phyloP scores from a whole-genome alignment of 73 alveolate species.

The Halteria grandinella region DNA sequence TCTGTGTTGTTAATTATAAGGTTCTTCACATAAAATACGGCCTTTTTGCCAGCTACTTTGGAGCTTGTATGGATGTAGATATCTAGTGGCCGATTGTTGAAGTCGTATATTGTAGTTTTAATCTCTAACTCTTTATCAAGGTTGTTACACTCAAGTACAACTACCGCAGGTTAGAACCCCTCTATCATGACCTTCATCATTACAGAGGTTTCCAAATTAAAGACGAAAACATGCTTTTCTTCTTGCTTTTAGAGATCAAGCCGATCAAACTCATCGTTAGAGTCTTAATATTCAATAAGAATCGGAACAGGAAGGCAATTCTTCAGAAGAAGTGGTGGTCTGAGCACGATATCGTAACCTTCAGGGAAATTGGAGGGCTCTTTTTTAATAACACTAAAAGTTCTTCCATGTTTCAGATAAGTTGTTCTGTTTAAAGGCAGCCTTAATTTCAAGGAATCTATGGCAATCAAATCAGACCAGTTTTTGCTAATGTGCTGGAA shows the following conservation, averaged over 20 bases:
- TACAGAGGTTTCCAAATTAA: too few relatives aligned
- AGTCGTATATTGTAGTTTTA: conserved; percentile 7
- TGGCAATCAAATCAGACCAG: conserved; percentile 39
- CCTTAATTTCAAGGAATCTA: conserved; percentile 14
- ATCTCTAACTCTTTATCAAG: conserved; percentile 16
- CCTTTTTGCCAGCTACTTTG: conserved; percentile 41
- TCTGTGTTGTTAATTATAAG: conserved; percentile 32
- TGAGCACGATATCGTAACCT: conserved; percentile 43
- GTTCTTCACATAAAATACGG: conserved; percentile 36
- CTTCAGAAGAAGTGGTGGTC: conserved; percentile 59
- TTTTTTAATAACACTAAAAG: conserved; percentile 52
- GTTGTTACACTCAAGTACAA: conserved; percentile 4
- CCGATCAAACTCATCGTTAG: conserved; percentile 28
- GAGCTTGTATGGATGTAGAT: conserved; percentile 2
- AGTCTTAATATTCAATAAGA: conserved; percentile 11
- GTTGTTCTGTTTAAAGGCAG: conserved; percentile 29
- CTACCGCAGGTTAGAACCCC: conserved; percentile 1
- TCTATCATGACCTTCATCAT: conserved; percentile 11
- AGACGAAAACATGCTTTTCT: conserved; percentile 23
- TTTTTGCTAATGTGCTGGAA: neutral
- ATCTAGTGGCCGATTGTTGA: conserved; percentile 11
- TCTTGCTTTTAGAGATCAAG: conserved; percentile 42
- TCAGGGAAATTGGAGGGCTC: conserved; percentile 44
- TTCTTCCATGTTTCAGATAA: conserved; percentile 44
- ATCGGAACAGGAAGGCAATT: conserved; percentile 61